These are phyloP conservation scores for Cercophora sp. DNA, from an alignment of 495 filamentous ascomycete species.

Conservation along the genomic window DNA sequence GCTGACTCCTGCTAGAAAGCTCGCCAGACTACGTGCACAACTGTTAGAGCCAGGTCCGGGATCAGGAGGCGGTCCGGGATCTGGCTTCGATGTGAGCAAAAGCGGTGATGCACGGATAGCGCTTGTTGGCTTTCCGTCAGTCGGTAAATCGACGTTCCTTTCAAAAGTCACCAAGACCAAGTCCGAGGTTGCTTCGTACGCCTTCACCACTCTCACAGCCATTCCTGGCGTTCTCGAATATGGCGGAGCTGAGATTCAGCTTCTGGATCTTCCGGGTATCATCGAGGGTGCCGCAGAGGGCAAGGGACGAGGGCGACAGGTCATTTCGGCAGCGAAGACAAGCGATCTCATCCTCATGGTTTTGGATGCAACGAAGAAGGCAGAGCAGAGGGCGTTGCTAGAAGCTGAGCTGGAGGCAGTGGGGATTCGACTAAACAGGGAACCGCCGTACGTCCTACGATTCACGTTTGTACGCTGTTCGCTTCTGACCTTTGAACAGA, in stretches of 20 bases:
- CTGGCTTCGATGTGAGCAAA: conserved; percentile 96
- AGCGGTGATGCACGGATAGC: conserved; percentile 96
- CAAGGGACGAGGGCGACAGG: conserved; percentile 92
- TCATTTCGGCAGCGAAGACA: conserved; percentile 99
- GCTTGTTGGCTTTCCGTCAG: conserved; percentile 95
- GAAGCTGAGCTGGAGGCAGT: conserved; percentile 95
- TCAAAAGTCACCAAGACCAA: conserved; percentile 99
- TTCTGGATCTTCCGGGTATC: conserved; percentile 97
- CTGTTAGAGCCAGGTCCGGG: conserved; percentile 88
- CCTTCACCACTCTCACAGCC: conserved; percentile 96
- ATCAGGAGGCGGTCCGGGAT: conserved; percentile 65
- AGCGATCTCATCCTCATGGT: conserved; percentile 97
- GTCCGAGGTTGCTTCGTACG: conserved; percentile 92
- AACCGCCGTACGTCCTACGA: conserved; percentile 69
- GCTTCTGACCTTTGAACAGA: conserved; percentile 37
- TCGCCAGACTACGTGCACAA: conserved; percentile 90
- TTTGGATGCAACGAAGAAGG: conserved; percentile 93
- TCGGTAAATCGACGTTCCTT: conserved; percentile 97
- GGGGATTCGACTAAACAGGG: conserved; percentile 88
- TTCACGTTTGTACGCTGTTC: background rate
- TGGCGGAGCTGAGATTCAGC: conserved; percentile 96
- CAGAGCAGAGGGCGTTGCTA: conserved; percentile 84
- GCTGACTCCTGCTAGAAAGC: conserved; percentile 62
- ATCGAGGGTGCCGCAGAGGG: conserved; percentile 97
- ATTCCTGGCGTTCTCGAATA: conserved; percentile 98